A percentile compares a stretch with the other conserved stretches of the same genome.
phyloP scores from a whole-genome alignment of 306 rosid genomes.

The Carpinus fangiana region DNA sequence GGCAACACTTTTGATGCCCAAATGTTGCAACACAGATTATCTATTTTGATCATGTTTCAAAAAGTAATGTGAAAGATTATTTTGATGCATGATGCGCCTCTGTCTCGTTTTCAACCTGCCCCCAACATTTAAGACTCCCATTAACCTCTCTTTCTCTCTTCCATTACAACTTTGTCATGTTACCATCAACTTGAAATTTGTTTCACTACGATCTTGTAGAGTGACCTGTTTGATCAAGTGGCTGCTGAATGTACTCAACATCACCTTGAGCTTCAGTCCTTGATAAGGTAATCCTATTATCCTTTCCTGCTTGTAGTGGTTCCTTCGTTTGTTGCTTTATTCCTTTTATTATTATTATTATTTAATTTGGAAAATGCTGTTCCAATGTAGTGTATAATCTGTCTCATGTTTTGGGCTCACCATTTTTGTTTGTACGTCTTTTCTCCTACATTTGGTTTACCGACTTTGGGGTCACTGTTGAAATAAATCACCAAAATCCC shows the following conservation, averaged over 20 bases:
- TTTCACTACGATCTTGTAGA: conserved; percentile 32
- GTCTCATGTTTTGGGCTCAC: background rate
- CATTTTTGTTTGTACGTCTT: background rate
- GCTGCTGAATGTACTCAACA: conserved; percentile 53
- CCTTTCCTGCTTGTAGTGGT: background rate
- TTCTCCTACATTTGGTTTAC: background rate
- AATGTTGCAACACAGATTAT: background rate
- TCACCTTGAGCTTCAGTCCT: conserved; percentile 47
- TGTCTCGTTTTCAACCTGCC: background rate
- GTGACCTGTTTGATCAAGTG: conserved; percentile 47
- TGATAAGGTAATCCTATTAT: conserved; percentile 40
- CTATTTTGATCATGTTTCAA: background rate
- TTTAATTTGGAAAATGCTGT: background rate
- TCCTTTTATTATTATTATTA: no score
- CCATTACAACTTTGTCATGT: background rate
- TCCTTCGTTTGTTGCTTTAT: background rate
- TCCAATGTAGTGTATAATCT: background rate
- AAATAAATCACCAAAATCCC: background rate
- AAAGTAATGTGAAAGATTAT: background rate
- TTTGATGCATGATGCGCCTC: background rate
- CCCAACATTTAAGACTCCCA: background rate
- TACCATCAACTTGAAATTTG: conserved; percentile 1
- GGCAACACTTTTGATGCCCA: background rate
- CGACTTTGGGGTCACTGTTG: background rate
- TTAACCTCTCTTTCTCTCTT: background rate